Conservation (phyloP, 1,284 basidiomycete species). For the Trichosporon asahii region DNA sequence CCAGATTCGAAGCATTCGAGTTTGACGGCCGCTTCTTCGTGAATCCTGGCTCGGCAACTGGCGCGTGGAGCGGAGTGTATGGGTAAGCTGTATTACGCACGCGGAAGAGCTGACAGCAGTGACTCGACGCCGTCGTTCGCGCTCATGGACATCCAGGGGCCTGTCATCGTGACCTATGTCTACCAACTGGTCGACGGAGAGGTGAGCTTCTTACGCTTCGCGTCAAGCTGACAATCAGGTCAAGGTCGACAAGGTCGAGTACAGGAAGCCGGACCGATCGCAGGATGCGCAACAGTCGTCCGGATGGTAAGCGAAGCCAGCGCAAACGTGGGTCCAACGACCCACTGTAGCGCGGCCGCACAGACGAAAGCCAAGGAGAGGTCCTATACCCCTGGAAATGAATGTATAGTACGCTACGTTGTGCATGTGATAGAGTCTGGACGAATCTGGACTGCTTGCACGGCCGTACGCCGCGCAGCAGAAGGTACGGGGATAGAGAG, state of each 20-base stretch:
- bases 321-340: no score
- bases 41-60: conserved; percentile 92
- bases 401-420: background rate
- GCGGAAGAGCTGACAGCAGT: conserved; percentile 40
- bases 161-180: conserved; percentile 91
- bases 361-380: background rate
- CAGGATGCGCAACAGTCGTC: conserved; percentile 18
- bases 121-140: conserved; percentile 79
- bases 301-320: background rate
- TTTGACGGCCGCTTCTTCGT: conserved; percentile 89
- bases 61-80: conserved; percentile 80
- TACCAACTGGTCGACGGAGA: conserved; percentile 92
- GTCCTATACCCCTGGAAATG: background rate
- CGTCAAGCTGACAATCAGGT: conserved; percentile 40
- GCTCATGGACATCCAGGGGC: conserved; percentile 89
- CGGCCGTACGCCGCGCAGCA: background rate
- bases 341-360: background rate
- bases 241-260: conserved; percentile 56
- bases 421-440: background rate
- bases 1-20: conserved; percentile 88
- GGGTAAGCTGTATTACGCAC: conserved; percentile 56
- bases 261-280: conserved; percentile 49
- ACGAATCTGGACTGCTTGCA: background rate
- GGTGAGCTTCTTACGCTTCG: conserved; percentile 53
- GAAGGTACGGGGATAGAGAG: background rate